phyloP scores from a whole-genome alignment of 2,329 filamentous ascomycete species.

The Metarhizium robertsii region DNA sequence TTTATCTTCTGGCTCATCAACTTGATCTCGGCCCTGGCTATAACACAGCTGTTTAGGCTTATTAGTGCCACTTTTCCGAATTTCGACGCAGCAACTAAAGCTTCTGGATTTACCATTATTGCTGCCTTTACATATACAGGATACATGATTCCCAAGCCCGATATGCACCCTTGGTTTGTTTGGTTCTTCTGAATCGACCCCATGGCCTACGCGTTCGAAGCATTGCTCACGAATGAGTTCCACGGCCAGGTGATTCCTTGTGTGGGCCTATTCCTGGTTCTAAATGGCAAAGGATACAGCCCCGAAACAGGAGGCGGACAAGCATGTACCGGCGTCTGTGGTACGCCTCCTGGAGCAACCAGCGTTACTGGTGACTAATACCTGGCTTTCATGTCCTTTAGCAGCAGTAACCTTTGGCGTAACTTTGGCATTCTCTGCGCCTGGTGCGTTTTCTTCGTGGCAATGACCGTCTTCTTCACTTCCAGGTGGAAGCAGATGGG shows the following conservation, averaged over 20 bases:
- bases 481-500: constrained; percentile 44
- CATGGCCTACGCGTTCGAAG: constrained; percentile 60
- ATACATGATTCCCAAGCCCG: constrained; percentile 50
- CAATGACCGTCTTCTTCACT: constrained; percentile 48
- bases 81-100: constrained; percentile 51
- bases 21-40: constrained; percentile 23
- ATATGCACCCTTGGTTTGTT: constrained; percentile 54
- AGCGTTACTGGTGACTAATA: constrained; percentile 49
- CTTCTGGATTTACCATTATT: constrained; percentile 39
- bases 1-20: constrained; percentile 51
- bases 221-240: constrained; percentile 63
- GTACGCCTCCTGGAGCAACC: constrained; percentile 38
- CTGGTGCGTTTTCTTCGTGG: constrained; percentile 52
- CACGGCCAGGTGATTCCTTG: constrained; percentile 44
- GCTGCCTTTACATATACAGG: constrained; percentile 53
- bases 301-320: constrained; percentile 26
- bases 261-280: constrained; percentile 38
- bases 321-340: constrained; percentile 49
- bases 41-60: constrained; percentile 49
- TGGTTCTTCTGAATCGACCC: constrained; percentile 61
- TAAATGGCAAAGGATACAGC: constrained; percentile 37
- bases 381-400: constrained; percentile 43
- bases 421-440: constrained; percentile 55
- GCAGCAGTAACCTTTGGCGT: constrained; percentile 42
- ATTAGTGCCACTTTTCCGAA: constrained; percentile 45